A percentile compares a stretch with the other conserved stretches of the same genome.
Conservation (phyloP, 2,329 filamentous ascomycete genomes). For the Remersonia thermophila region DNA sequence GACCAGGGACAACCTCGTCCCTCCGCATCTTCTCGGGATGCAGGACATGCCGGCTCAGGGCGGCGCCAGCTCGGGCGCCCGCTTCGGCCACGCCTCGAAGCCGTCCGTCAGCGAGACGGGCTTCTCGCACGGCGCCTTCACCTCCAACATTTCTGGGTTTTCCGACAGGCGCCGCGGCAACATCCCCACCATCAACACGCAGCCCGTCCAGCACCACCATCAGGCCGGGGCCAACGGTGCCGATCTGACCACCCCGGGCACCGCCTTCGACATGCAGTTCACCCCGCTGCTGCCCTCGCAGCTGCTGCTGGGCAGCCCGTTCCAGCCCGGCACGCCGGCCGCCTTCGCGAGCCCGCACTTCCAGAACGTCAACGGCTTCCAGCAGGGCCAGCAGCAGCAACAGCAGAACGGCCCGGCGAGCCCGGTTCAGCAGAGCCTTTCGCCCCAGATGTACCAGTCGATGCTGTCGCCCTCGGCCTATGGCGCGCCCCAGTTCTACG, state of each 20-base stretch:
- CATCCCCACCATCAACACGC: constrained; percentile 87
- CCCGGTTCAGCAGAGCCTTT: constrained; percentile 65
- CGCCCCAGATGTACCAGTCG: constrained; percentile 70
- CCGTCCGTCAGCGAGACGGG: constrained; percentile 74
- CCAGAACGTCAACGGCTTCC: constrained; percentile 67
- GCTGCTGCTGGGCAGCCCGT: constrained; percentile 86
- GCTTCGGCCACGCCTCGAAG: constrained; percentile 66
- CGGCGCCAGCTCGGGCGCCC: constrained; percentile 43
- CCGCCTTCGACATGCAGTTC: constrained; percentile 95
- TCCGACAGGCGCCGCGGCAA: constrained; percentile 75
- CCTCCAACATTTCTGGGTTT: constrained; percentile 74
- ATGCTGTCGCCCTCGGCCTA: constrained; percentile 79
- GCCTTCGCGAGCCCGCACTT: constrained; percentile 88
- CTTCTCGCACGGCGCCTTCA: constrained; percentile 87
- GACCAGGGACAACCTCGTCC: constrained; percentile 74
- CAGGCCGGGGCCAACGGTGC: constrained; percentile 38
- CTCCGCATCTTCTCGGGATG: constrained; percentile 81
- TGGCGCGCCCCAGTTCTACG: constrained; percentile 68
- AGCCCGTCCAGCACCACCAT: constrained; percentile 40
- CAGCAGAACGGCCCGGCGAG: constrained; percentile 55
- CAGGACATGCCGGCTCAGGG: constrained; percentile 65
- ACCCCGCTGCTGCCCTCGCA: constrained; percentile 91
- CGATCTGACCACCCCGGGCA: constrained; percentile 77
- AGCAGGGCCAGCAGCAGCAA: constrained; percentile 46
- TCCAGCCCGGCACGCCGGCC: constrained; percentile 86